Conservation (phyloP, 208 protist species). For the Angomonas ambiguus region DNA sequence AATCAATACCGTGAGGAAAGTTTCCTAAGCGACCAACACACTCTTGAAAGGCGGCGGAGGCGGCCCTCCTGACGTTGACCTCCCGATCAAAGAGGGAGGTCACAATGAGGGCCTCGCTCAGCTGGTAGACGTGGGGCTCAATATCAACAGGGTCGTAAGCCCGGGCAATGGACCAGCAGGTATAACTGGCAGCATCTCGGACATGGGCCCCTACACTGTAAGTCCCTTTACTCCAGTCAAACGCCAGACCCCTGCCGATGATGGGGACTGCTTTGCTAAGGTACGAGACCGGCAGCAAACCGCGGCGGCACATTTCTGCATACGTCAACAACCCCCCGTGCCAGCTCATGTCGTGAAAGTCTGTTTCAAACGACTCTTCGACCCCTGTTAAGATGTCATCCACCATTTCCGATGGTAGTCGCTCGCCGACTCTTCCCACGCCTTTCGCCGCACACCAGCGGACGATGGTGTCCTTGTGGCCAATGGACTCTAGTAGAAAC, state of each 20-base stretch:
- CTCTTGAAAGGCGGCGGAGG: constrained; percentile 92
- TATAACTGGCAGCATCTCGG: constrained; percentile 98
- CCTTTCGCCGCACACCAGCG: constrained; percentile 97
- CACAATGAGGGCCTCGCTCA: constrained; percentile 76
- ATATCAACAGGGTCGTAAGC: constrained; percentile 93
- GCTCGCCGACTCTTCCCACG: constrained; percentile 91
- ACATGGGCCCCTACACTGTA: constrained; percentile 97
- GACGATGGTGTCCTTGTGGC: constrained; percentile 93
- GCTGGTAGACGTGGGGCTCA: constrained; percentile 59
- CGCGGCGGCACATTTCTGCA: constrained; percentile 95
- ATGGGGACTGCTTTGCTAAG: constrained; percentile 70
- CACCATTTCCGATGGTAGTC: constrained; percentile 86
- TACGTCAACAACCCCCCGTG: constrained; percentile 96
- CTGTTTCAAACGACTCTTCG: constrained; percentile 59
- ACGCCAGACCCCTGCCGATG: constrained; percentile 82
- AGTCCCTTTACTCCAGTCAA: constrained; percentile 93
- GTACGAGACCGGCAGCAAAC: constrained; percentile 83
- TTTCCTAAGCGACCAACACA: constrained; percentile 89
- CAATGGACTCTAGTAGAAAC: constrained; percentile 55
- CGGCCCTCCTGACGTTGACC: constrained; percentile 90
- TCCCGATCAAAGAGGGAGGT: constrained; percentile 89
- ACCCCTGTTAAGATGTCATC: constrained; percentile 88
- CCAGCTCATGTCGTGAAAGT: constrained; percentile 82
- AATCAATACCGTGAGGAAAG: constrained; percentile 96
- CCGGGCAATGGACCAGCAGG: constrained; percentile 97